A percentile compares a stretch with the other conserved stretches of the same genome.
These are phyloP conservation scores for Kodamaea alishanica DNA, from an alignment of 1,139 yeast genomes.

Conservation along the genomic window DNA sequence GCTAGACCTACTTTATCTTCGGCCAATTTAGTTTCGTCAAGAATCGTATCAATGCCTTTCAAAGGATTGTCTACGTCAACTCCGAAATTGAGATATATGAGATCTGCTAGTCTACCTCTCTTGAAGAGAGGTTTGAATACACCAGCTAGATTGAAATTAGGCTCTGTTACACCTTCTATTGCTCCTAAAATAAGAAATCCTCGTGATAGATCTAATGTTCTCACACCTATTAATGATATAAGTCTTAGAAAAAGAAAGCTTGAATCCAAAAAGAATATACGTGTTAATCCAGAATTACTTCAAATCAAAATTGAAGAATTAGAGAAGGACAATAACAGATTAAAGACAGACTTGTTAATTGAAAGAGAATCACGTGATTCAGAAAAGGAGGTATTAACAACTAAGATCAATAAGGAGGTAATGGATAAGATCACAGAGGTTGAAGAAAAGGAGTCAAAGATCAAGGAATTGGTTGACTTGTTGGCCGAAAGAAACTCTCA, in stretches of 20 bases:
- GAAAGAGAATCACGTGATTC: too few species aligned
- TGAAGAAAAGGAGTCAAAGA: constrained; percentile 1
- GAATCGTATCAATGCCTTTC: background rate
- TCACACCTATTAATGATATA: too few species aligned
- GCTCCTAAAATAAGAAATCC: background rate
- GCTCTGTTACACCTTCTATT: constrained; percentile 3
- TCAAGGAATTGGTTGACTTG: background rate
- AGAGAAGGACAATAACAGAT: constrained; percentile 13
- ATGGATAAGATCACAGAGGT: too few species aligned
- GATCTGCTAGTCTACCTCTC: background rate
- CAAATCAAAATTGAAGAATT: constrained; percentile 5
- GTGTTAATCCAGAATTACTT: too few species aligned
- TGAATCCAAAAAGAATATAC: too few species aligned
- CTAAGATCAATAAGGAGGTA: too few species aligned
- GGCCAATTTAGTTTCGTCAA: background rate
- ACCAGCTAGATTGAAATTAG: constrained; percentile 10
- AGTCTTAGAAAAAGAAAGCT: too few species aligned
- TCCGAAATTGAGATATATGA: too few species aligned
- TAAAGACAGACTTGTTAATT: constrained; percentile 5
- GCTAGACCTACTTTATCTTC: constrained; percentile 32
- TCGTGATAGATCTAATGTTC: background rate
- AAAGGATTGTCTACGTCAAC: too few species aligned
- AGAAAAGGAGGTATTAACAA: too few species aligned
- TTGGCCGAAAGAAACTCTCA: constrained; percentile 1
- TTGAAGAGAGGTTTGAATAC: constrained; percentile 4